A percentile compares a stretch with the other conserved stretches of the same genome.
phyloP scores from a whole-genome alignment of 2,329 filamentous ascomycete genomes.

The Penicillium sp. region DNA sequence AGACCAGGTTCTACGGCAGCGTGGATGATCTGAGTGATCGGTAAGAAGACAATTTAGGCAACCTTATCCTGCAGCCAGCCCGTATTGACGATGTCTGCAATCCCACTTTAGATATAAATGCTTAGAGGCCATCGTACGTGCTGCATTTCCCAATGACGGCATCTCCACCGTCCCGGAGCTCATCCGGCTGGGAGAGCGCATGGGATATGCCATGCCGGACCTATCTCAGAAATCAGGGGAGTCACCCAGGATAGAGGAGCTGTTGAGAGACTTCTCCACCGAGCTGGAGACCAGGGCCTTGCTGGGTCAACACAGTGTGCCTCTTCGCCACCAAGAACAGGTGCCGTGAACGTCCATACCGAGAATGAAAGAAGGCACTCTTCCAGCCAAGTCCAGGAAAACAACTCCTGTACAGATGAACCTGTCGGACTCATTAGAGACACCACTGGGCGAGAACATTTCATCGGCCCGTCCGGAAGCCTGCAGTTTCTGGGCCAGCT shows the following conservation, averaged over 20 bases:
- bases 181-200: slow-evolving; percentile 29
- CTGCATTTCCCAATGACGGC: slow-evolving; percentile 34
- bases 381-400: slow-evolving; percentile 1
- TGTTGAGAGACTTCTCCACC: slow-evolving; percentile 2
- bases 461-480: slow-evolving; percentile 41
- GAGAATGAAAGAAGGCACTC: slow-evolving; percentile 1
- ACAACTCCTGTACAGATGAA: slow-evolving; percentile 1
- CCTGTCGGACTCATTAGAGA: slow-evolving; percentile 31
- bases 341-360: not conserved
- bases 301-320: not conserved
- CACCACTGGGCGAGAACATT: slow-evolving; percentile 37
- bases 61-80: no score
- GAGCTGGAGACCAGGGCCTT: not conserved
- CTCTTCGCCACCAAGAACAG: slow-evolving; percentile 1
- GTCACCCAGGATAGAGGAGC: slow-evolving; percentile 3
- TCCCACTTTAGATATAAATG: slow-evolving; percentile 19
- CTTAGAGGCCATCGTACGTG: slow-evolving; percentile 39
- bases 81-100: not conserved
- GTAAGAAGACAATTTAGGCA: slow-evolving; percentile 17
- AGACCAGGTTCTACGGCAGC: slow-evolving; percentile 42
- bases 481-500: slow-evolving; percentile 40
- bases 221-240: not conserved
- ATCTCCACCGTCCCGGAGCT: slow-evolving; percentile 32
- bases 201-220: slow-evolving; percentile 39
- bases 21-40: slow-evolving; percentile 40